Base-by-base conservation (phyloP, 768 basidiomycete genomes). In the Zangia roseola region DNA sequence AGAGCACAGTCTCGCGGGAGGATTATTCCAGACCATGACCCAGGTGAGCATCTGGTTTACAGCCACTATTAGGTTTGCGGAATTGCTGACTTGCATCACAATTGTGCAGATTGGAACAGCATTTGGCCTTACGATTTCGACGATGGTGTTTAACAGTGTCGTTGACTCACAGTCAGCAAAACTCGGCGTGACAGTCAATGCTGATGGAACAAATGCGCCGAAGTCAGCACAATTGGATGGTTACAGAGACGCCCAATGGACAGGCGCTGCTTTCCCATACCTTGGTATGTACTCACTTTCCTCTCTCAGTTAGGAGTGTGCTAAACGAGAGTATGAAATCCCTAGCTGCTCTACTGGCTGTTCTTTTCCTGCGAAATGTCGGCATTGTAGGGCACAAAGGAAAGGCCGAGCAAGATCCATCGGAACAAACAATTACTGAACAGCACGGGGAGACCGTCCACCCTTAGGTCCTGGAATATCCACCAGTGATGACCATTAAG, bases 1-100 rank as follows among this genome's bases (percentile, higher is more conserved):
- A 44, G 89, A 91, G 56, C 89, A 91, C 64, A 84, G 82, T 64
- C 72, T 91, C 5, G 81, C 83, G 6, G 88, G 86, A 3, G 89
- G 81, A 10, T 50, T 90, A 16, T 90, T 91, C 65, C 85, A 87
- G 60, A 89, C 89, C 1, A 82, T 91, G 78, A 84, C 79, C 5
- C 84, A 86, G 71, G 84, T 82, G 47, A 48, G 68, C 58, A 9
- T 12, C 41, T 14, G 26, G 30, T 28, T 10, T 35, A 33, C 10
- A 8, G 43, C 13, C 17, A 30, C 39, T n/a, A 23, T 33, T 16
- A 24, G 43, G 28, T 39, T 17, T 6, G 14, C 14, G 14, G 14
- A 7, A 30, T 40, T 28, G 30, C 28, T 50, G 31, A 53, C 21
- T 30, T 20, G 3, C 8, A 14, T 20, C 17, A 9, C 37, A 12